phyloP scores from a whole-genome alignment of 805 yeast species.

The Candida sanyiensis region DNA sequence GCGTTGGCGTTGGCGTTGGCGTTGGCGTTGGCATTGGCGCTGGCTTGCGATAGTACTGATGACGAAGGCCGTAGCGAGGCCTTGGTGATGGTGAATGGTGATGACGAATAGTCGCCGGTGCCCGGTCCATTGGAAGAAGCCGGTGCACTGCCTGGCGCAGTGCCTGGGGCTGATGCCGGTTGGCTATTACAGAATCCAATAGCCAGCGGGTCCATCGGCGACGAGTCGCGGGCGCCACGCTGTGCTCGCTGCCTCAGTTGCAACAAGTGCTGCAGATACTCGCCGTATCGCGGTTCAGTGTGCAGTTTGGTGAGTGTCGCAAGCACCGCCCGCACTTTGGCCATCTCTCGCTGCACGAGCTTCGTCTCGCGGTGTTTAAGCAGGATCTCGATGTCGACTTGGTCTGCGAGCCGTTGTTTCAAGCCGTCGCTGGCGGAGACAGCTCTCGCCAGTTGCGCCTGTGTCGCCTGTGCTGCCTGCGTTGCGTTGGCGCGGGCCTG shows the following conservation, averaged over 20 bases:
- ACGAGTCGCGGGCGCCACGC: not conserved
- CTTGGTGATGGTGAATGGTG: conserved; percentile 9
- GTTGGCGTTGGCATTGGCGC: not conserved
- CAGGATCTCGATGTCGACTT: conserved; percentile 54
- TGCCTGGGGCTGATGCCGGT: conserved; percentile 1
- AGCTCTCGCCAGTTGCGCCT: not conserved
- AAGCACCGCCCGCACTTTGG: conserved; percentile 54
- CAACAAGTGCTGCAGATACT: conserved; percentile 37
- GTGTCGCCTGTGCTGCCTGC: not conserved
- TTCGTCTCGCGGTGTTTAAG: conserved; percentile 53
- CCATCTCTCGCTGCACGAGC: conserved; percentile 46
- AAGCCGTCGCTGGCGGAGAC: conserved; percentile 7
- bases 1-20: not conserved
- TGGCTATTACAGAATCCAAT: too few relatives aligned
- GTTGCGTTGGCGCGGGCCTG: not conserved
- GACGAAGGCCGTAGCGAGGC: conserved; percentile 10
- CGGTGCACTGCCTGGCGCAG: conserved; percentile 1
- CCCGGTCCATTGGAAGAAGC: not conserved
- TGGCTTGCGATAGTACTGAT: not conserved
- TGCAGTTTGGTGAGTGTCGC: conserved; percentile 41
- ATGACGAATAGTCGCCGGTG: too few relatives aligned
- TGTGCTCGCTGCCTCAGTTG: conserved; percentile 23
- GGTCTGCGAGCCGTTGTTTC: conserved; percentile 34
- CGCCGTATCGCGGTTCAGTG: conserved; percentile 28
- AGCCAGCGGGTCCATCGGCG: conserved; percentile 2